phyloP scores from a whole-genome alignment of 2,329 filamentous ascomycete genomes.

The Scytalidium lignicola region DNA sequence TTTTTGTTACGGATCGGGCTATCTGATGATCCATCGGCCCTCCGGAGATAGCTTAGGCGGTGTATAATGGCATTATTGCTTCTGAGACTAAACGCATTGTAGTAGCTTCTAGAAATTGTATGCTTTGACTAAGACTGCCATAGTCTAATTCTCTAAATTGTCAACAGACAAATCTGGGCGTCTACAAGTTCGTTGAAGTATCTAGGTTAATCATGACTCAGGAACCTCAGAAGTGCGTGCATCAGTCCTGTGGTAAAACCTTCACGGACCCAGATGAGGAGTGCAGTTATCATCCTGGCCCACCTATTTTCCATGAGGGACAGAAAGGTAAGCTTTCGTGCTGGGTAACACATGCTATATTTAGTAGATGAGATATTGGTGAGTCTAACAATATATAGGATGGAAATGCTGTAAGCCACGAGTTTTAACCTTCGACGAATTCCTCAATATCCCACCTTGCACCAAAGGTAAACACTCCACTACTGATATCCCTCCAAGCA shows the following conservation, averaged over 20 bases:
- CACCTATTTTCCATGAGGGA: constrained; percentile 93
- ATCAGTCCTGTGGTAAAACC: constrained; percentile 89
- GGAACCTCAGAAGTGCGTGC: constrained; percentile 75
- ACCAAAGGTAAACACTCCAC: constrained; percentile 90
- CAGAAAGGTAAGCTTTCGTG: constrained; percentile 73
- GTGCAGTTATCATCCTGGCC: constrained; percentile 89
- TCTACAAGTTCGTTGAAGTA: background rate
- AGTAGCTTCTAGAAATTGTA: background rate
- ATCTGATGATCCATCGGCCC: background rate
- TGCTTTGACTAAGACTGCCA: background rate
- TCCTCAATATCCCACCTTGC: constrained; percentile 87
- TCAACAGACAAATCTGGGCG: background rate
- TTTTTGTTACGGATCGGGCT: background rate
- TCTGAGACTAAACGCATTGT: background rate
- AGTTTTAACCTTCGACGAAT: constrained; percentile 96
- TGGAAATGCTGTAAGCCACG: constrained; percentile 99
- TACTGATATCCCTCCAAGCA: constrained; percentile 62
- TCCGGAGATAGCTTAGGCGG: background rate
- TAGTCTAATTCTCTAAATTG: background rate
- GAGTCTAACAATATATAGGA: constrained; percentile 46
- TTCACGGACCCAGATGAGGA: constrained; percentile 78
- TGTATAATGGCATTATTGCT: background rate
- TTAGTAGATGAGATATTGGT: background rate
- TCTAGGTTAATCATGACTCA: background rate
- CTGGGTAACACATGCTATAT: background rate